Percentiles rank a stretch among this genome's conserved stretches.
Conservation (phyloP, 495 filamentous ascomycete genomes). For the Penicillium paradoxum region DNA sequence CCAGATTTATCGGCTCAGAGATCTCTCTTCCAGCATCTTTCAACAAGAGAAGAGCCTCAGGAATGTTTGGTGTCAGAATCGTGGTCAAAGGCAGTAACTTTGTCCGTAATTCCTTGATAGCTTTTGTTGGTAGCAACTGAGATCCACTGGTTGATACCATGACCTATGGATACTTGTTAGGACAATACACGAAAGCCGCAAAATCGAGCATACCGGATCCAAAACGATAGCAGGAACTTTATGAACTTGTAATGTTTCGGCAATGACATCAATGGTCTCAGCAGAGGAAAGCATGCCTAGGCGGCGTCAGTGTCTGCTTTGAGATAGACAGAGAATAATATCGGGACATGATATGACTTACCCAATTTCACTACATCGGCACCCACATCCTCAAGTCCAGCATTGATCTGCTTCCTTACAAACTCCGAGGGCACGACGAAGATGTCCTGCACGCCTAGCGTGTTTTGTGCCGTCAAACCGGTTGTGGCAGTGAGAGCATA, state of each 20-base stretch:
- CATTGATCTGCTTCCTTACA: slow-evolving; percentile 78
- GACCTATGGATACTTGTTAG: slow-evolving; percentile 51
- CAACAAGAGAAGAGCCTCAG: slow-evolving; percentile 76
- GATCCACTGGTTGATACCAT: slow-evolving; percentile 89
- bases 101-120: slow-evolving; percentile 59
- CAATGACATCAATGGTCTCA: slow-evolving; percentile 69
- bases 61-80: slow-evolving; percentile 86
- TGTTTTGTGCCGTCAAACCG: slow-evolving; percentile 93
- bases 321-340: background rate
- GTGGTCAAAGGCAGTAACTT: slow-evolving; percentile 71
- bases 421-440: slow-evolving; percentile 75
- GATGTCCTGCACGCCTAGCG: slow-evolving; percentile 73
- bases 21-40: slow-evolving; percentile 48
- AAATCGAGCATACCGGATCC: slow-evolving; percentile 62
- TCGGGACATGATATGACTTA: slow-evolving; percentile 31
- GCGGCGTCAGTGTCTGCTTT: background rate
- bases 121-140: slow-evolving; percentile 63
- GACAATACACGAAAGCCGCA: background rate
- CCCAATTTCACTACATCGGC: slow-evolving; percentile 90
- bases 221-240: slow-evolving; percentile 62
- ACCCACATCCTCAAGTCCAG: slow-evolving; percentile 74
- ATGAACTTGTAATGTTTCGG: slow-evolving; percentile 57
- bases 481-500: slow-evolving; percentile 98
- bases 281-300: slow-evolving; percentile 86
- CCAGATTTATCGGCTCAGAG: slow-evolving; percentile 47